A percentile compares a stretch with the other conserved stretches of the same genome.
Evolutionary conservation across 2,329 filamentous ascomycete species (phyloP).

Genomic region (Neurospora crassa): DNA sequence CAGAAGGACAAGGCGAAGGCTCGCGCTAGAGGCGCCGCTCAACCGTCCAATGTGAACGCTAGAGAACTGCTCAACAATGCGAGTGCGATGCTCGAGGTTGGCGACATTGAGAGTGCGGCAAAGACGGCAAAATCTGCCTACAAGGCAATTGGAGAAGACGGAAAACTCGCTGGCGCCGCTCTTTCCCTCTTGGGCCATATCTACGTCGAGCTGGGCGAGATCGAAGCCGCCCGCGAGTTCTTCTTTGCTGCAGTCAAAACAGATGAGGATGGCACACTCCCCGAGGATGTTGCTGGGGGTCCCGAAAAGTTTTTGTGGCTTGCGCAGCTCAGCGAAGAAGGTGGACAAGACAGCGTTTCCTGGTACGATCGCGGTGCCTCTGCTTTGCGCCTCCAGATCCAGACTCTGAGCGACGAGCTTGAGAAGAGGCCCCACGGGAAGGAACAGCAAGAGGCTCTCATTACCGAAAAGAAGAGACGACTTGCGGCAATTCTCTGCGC

Average conservation of each 20-base stretch:
- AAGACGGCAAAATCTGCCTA: constrained; percentile 32
- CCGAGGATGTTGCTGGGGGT: constrained; percentile 67
- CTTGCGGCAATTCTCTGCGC: constrained; percentile 88
- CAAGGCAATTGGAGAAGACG: constrained; percentile 31
- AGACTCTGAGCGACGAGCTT: constrained; percentile 42
- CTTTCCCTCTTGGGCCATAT: constrained; percentile 75
- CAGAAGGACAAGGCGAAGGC: constrained; percentile 14
- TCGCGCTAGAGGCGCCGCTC: constrained; percentile 9
- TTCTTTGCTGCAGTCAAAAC: constrained; percentile 66
- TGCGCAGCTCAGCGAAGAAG: constrained; percentile 74
- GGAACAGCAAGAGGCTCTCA: constrained; percentile 15
- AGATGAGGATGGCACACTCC: constrained; percentile 63
- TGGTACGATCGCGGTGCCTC: constrained; percentile 65
- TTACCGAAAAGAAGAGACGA: constrained; percentile 62
- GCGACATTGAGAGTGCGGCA: constrained; percentile 22
- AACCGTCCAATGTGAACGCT: constrained; percentile 13
- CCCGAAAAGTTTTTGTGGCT: constrained; percentile 93
- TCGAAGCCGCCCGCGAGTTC: constrained; percentile 60
- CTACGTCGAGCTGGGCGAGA: constrained; percentile 71
- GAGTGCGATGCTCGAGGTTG: constrained; percentile 24
- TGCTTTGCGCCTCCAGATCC: constrained; percentile 63
- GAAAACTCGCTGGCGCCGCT: constrained; percentile 48
- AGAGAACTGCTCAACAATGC: constrained; percentile 24
- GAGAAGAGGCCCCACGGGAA: constrained; percentile 24
- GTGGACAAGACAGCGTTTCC: constrained; percentile 52